Conservation (phyloP, 805 yeast species). For the Kluyveromyces wickerhamii region DNA sequence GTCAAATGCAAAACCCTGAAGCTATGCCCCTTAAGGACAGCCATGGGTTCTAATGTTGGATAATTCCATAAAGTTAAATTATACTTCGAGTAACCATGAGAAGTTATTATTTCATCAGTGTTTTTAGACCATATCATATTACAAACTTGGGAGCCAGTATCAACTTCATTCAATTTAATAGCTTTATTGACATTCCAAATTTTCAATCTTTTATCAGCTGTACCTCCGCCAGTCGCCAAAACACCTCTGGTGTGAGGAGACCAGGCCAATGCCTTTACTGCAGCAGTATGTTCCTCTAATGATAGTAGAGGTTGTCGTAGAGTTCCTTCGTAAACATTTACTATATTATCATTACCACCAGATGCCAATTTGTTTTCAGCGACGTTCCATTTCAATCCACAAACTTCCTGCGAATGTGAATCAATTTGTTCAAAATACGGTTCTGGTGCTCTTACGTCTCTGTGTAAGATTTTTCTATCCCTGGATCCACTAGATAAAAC, state of each 20-base stretch:
- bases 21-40: slow-evolving; percentile 90
- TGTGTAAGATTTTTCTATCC: slow-evolving; percentile 74
- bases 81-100: slow-evolving; percentile 89
- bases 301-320: slow-evolving; percentile 59
- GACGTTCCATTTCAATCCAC: slow-evolving; percentile 91
- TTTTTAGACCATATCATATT: slow-evolving; percentile 89
- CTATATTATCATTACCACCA: slow-evolving; percentile 88
- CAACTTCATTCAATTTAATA: slow-evolving; percentile 62
- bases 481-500: slow-evolving; percentile 80
- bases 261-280: slow-evolving; percentile 96
- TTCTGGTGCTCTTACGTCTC: slow-evolving; percentile 84
- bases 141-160: slow-evolving; percentile 95
- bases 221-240: slow-evolving; percentile 94
- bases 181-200: slow-evolving; percentile 90
- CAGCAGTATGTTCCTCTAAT: slow-evolving; percentile 82
- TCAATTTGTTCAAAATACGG: slow-evolving; percentile 68
- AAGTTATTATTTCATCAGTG: slow-evolving; percentile 85
- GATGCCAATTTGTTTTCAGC: slow-evolving; percentile 89
- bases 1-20: slow-evolving; percentile 84
- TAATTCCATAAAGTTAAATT: slow-evolving; percentile 93
- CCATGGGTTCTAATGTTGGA: slow-evolving; percentile 84
- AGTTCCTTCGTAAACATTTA: slow-evolving; percentile 80
- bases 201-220: slow-evolving; percentile 83
- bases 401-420: slow-evolving; percentile 86
- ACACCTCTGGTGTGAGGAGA: slow-evolving; percentile 94